These are phyloP conservation scores for Calonectria ilicicola DNA, from an alignment of 2,329 filamentous ascomycete species.

Conservation along the genomic window DNA sequence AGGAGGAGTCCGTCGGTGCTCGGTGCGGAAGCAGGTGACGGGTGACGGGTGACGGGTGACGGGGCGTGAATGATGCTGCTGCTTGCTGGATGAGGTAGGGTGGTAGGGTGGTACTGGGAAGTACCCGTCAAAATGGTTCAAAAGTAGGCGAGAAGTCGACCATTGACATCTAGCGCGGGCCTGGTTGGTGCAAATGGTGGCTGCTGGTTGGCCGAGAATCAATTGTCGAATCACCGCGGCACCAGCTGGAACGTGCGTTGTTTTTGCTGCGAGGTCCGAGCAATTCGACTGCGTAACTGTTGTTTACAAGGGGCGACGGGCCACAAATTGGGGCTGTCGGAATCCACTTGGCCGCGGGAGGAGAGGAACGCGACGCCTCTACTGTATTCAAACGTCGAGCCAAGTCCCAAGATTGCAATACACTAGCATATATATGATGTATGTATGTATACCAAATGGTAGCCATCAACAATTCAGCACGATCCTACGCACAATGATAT, in stretches of 20 bases:
- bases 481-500: background rate
- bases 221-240: constrained; percentile 23
- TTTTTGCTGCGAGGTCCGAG: constrained; percentile 6
- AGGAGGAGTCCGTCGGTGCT: constrained; percentile 17
- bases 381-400: background rate
- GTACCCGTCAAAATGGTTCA: constrained; percentile 11
- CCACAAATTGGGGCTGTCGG: constrained; percentile 1
- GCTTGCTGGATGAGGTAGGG: background rate
- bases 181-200: constrained; percentile 10
- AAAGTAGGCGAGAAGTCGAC: constrained; percentile 2
- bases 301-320: constrained; percentile 1
- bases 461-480: background rate
- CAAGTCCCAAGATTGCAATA: background rate
- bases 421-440: background rate
- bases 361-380: background rate
- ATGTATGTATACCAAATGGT: background rate
- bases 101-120: background rate
- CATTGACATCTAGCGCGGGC: constrained; percentile 19
- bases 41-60: constrained; percentile 26
- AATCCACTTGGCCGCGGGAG: background rate
- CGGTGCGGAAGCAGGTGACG: constrained; percentile 21
- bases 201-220: constrained; percentile 4
- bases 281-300: background rate
- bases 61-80: constrained; percentile 22
- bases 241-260: constrained; percentile 19